phyloP scores from a whole-genome alignment of 768 basidiomycete genomes.

The Thelephora aurantiotincta region DNA sequence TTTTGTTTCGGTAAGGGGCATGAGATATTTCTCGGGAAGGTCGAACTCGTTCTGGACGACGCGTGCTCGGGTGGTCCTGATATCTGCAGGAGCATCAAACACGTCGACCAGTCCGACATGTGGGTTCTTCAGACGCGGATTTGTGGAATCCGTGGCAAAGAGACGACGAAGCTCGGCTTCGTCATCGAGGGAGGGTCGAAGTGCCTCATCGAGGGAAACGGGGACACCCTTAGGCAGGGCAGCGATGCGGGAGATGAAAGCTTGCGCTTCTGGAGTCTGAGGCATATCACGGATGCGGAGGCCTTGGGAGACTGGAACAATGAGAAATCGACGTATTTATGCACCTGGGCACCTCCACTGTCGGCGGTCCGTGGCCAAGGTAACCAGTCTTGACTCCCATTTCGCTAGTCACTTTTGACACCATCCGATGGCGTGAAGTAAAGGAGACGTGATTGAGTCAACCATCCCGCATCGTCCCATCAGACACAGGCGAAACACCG shows the following conservation, averaged over 20 bases:
- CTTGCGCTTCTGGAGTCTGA: slow-evolving; percentile 15
- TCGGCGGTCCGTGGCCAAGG: too few species aligned
- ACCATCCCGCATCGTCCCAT: too few species aligned
- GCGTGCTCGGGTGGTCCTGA: slow-evolving; percentile 37
- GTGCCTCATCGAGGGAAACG: slow-evolving; percentile 26
- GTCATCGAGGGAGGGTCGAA: slow-evolving; percentile 43
- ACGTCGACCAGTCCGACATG: slow-evolving; percentile 47
- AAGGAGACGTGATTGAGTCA: too few species aligned
- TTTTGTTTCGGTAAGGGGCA: slow-evolving; percentile 30
- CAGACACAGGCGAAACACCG: too few species aligned
- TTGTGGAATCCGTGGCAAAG: slow-evolving; percentile 37
- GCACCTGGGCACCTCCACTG: too few species aligned
- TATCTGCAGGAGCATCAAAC: slow-evolving; percentile 33
- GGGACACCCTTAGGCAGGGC: slow-evolving; percentile 10
- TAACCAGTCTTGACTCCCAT: too few species aligned
- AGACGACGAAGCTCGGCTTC: slow-evolving; percentile 40
- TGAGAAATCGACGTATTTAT: too few species aligned
- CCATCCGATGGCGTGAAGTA: too few species aligned
- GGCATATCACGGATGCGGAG: slow-evolving; percentile 6
- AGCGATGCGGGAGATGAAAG: slow-evolving; percentile 15
- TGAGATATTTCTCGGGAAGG: slow-evolving; percentile 32
- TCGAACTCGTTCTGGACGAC: slow-evolving; percentile 30
- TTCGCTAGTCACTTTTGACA: too few species aligned
- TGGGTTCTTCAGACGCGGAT: slow-evolving; percentile 29
- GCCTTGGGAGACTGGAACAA: background rate